Percentiles rank a stretch among this genome's conserved stretches.
Conservation (phyloP, 2,329 filamentous ascomycete genomes). For the Annulohypoxylon truncatum region DNA sequence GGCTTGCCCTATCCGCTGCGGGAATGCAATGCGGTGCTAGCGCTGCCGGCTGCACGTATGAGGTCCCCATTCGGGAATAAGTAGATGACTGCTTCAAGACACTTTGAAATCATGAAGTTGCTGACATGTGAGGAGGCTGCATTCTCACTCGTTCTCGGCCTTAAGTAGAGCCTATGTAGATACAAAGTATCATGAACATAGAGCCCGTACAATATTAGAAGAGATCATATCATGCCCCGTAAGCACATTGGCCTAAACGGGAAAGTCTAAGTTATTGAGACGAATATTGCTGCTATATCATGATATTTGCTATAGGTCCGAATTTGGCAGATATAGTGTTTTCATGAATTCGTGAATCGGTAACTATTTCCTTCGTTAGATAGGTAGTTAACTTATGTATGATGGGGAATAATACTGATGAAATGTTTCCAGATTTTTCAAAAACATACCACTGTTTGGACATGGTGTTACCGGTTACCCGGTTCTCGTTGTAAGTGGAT, state of each 20-base stretch:
- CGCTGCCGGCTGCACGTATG: slow-evolving; percentile 30
- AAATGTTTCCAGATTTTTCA: background rate
- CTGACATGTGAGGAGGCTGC: slow-evolving; percentile 4
- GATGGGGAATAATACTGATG: background rate
- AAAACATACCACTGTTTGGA: background rate
- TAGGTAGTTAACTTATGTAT: background rate
- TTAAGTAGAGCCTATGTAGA: slow-evolving; percentile 18
- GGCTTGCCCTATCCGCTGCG: slow-evolving; percentile 26
- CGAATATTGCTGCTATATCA: background rate
- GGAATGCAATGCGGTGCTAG: slow-evolving; percentile 33
- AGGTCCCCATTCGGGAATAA: slow-evolving; percentile 25
- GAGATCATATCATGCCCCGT: background rate
- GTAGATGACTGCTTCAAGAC: slow-evolving; percentile 3
- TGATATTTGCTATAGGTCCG: background rate
- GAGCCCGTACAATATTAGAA: background rate
- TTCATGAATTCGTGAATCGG: background rate
- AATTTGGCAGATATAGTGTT: background rate
- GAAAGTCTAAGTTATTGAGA: background rate
- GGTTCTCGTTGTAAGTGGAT: background rate
- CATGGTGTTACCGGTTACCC: background rate
- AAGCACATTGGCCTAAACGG: background rate
- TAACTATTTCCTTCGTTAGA: background rate
- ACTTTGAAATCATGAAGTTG: slow-evolving; percentile 12
- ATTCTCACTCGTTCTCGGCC: slow-evolving; percentile 11
- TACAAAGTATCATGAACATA: slow-evolving; percentile 23